Conservation (phyloP, 2,329 filamentous ascomycete genomes). For the Aspergillus transmontanensis region DNA sequence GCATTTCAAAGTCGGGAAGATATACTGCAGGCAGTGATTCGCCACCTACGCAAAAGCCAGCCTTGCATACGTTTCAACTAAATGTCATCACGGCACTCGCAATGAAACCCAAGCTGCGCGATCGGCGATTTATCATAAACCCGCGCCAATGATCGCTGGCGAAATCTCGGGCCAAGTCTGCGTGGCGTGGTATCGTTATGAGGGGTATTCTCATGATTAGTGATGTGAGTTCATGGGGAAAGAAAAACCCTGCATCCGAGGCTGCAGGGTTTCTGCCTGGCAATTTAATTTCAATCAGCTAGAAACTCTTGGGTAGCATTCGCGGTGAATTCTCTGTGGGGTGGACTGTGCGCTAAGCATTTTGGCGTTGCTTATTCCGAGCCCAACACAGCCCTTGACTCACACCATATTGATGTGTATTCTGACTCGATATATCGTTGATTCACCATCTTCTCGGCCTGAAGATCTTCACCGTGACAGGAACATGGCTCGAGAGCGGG, state of each 20-base stretch:
- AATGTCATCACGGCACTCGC: neutral
- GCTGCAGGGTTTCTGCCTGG: conserved; percentile 1
- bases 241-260: neutral
- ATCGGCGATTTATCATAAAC: neutral
- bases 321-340: neutral
- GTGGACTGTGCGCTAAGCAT: conserved; percentile 1
- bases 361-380: conserved; percentile 4
- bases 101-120: neutral
- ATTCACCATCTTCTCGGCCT: neutral
- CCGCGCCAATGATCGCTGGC: neutral
- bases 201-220: neutral
- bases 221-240: neutral
- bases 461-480: conserved; percentile 2
- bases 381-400: neutral
- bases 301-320: conserved; percentile 2
- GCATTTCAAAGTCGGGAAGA: neutral
- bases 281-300: conserved; percentile 2
- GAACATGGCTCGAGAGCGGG: neutral
- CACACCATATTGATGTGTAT: neutral
- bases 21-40: neutral
- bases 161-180: neutral
- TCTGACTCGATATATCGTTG: neutral
- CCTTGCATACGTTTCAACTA: neutral
- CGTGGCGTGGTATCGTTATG: neutral
- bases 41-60: neutral